Percentiles rank a stretch among this genome's conserved stretches.
Conservation (phyloP, 148 eudicot species). For the Fagopyrum esculentum region DNA sequence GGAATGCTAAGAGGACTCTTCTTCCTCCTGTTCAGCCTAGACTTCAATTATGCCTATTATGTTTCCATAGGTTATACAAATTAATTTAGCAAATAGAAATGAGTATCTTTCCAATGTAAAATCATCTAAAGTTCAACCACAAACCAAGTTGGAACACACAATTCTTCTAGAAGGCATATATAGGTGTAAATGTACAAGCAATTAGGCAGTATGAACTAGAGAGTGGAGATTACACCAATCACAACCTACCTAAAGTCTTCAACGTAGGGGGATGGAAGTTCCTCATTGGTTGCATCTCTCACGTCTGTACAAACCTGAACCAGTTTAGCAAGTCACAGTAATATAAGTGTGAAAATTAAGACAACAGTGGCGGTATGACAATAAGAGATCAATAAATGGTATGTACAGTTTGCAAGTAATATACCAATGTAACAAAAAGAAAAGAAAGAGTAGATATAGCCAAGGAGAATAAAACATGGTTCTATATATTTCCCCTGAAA, state of each 20-base stretch:
- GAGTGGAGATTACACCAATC: slow-evolving; percentile 3
- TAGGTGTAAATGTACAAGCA: neutral
- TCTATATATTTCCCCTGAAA: neutral
- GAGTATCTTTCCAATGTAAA: neutral
- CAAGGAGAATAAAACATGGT: neutral
- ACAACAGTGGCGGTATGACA: no score
- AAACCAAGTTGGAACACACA: neutral
- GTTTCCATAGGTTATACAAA: neutral
- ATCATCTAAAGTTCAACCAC: neutral
- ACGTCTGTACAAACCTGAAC: slow-evolving; percentile 75
- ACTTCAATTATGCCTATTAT: no score
- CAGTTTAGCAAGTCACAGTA: slow-evolving; percentile 39
- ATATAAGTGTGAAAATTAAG: slow-evolving; percentile 16
- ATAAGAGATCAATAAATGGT: neutral
- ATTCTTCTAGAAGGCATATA: neutral
- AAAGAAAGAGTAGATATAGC: neutral
- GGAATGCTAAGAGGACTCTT: neutral
- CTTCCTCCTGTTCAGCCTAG: no score
- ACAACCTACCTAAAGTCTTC: slow-evolving; percentile 78
- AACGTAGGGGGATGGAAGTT: slow-evolving; percentile 77
- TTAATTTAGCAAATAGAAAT: no score
- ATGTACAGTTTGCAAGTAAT: neutral
- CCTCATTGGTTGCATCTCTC: slow-evolving; percentile 88
- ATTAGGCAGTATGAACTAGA: neutral
- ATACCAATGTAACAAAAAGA: neutral